A percentile compares a stretch with the other conserved stretches of the same genome.
These are phyloP conservation scores for Suhomyces sp. DNA, from an alignment of 805 yeast species.

Conservation along the genomic window DNA sequence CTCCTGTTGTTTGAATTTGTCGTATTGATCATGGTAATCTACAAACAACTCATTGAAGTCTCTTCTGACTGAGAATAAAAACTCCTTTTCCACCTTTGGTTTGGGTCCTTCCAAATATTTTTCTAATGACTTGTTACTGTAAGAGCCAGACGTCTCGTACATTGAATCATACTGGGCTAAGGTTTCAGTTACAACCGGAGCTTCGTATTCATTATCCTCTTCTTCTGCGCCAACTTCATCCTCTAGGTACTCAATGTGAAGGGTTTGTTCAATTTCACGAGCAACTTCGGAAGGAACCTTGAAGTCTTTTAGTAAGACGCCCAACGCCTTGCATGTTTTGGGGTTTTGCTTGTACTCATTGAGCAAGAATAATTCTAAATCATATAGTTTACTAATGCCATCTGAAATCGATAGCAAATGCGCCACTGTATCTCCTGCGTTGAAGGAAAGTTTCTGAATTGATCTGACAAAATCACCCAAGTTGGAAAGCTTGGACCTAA, in stretches of 20 bases:
- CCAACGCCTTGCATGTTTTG: conserved; percentile 19
- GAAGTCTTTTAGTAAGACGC: conserved; percentile 23
- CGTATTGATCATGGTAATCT: conserved; percentile 32
- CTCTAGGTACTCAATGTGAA: conserved; percentile 13
- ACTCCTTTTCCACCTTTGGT: conserved; percentile 7
- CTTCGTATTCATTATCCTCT: conserved; percentile 1
- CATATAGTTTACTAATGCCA: conserved; percentile 25
- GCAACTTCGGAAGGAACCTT: conserved; percentile 42
- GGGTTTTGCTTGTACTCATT: conserved; percentile 16
- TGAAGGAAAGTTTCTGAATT: conserved; percentile 48
- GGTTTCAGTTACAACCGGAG: neutral
- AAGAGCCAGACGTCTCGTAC: conserved; percentile 14
- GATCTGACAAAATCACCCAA: conserved; percentile 59
- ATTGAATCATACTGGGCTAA: conserved; percentile 1
- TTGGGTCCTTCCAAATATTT: conserved; percentile 17
- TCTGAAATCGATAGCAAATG: conserved; percentile 32
- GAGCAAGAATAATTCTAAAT: conserved; percentile 17
- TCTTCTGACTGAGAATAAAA: conserved; percentile 31
- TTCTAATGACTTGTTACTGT: conserved; percentile 15
- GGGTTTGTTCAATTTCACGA: conserved; percentile 38
- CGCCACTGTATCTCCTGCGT: conserved; percentile 30
- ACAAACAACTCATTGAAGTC: conserved; percentile 29
- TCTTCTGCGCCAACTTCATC: neutral
- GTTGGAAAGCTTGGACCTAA: conserved; percentile 38
- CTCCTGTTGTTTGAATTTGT: conserved; percentile 25